Conservation (phyloP, 1,284 basidiomycete genomes). For the Ustilago sp. region DNA sequence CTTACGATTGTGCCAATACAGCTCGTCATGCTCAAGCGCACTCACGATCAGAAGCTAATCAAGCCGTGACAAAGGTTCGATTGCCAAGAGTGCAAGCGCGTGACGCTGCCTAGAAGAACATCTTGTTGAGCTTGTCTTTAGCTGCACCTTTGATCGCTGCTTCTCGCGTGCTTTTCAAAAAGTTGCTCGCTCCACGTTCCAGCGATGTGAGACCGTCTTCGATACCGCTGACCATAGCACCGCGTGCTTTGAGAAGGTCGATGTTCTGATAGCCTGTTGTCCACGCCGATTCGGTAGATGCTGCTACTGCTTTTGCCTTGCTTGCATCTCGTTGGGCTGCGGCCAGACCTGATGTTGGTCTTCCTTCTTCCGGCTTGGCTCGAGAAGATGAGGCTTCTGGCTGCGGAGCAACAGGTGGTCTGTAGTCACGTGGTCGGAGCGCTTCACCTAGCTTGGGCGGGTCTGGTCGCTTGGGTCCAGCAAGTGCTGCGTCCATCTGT, state of each 20-base stretch:
- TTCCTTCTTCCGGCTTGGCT: slow-evolving; percentile 5
- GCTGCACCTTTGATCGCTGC: slow-evolving; percentile 59
- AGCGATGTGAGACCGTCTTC: slow-evolving; percentile 57
- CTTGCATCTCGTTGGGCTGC: slow-evolving; percentile 31
- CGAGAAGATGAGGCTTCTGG: slow-evolving; percentile 1
- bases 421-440: slow-evolving; percentile 34
- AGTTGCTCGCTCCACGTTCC: slow-evolving; percentile 57
- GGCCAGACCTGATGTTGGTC: slow-evolving; percentile 13
- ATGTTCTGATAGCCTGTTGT: slow-evolving; percentile 43
- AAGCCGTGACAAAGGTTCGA: background rate
- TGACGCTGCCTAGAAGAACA: slow-evolving; percentile 31
- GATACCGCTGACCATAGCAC: slow-evolving; percentile 56
- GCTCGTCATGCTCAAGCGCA: background rate
- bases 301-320: slow-evolving; percentile 39
- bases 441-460: slow-evolving; percentile 42
- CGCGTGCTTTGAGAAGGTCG: slow-evolving; percentile 52
- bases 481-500: slow-evolving; percentile 54
- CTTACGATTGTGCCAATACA: background rate
- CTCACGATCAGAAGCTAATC: background rate
- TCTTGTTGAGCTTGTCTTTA: slow-evolving; percentile 56
- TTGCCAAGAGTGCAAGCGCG: background rate
- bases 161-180: slow-evolving; percentile 61
- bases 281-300: slow-evolving; percentile 30
- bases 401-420: slow-evolving; percentile 14
- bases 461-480: slow-evolving; percentile 53